Conservation (phyloP, 1,284 basidiomycete genomes). For the Fistulina hepatica region DNA sequence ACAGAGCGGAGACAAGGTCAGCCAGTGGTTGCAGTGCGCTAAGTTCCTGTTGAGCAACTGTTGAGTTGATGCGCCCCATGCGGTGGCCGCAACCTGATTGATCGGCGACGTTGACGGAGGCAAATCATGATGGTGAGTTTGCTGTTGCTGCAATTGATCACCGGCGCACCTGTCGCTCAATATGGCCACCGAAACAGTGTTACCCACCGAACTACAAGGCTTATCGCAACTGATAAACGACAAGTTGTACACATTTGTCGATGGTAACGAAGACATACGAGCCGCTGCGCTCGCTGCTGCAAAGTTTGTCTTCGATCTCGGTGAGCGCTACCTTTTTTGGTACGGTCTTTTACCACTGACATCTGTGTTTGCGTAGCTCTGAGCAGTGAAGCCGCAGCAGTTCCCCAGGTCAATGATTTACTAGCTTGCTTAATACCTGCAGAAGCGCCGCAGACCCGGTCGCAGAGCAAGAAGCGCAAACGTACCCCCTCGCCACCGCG, state of each 20-base stretch:
- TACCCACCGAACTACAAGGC: conserved; percentile 31
- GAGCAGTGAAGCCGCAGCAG: conserved; percentile 52
- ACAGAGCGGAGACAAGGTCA: too few species aligned
- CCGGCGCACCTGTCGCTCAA: conserved; percentile 7
- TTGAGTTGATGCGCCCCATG: too few species aligned
- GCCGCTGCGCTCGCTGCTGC: conserved; percentile 54
- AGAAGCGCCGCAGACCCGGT: conserved; percentile 60
- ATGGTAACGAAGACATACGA: conserved; percentile 46
- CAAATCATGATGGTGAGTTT: too few species aligned
- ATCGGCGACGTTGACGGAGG: too few species aligned
- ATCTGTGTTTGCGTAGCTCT: conserved; percentile 36
- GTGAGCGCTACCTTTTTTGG: conserved; percentile 33
- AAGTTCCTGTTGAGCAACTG: too few species aligned
- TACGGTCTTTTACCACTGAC: conserved; percentile 6
- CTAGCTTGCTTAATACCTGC: conserved; percentile 54
- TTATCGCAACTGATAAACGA: conserved; percentile 46
- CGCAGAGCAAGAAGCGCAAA: conserved; percentile 42
- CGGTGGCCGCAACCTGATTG: too few species aligned
- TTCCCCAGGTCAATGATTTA: conserved; percentile 56
- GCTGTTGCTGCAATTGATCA: too few species aligned
- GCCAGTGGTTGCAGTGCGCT: too few species aligned
- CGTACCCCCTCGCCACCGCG: conserved; percentile 27
- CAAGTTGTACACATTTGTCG: conserved; percentile 42
- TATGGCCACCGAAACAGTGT: conserved; percentile 1
- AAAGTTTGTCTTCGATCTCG: conserved; percentile 74